Base-by-base conservation (phyloP, 768 basidiomycete genomes). In the Lactifluus rugatus region DNA sequence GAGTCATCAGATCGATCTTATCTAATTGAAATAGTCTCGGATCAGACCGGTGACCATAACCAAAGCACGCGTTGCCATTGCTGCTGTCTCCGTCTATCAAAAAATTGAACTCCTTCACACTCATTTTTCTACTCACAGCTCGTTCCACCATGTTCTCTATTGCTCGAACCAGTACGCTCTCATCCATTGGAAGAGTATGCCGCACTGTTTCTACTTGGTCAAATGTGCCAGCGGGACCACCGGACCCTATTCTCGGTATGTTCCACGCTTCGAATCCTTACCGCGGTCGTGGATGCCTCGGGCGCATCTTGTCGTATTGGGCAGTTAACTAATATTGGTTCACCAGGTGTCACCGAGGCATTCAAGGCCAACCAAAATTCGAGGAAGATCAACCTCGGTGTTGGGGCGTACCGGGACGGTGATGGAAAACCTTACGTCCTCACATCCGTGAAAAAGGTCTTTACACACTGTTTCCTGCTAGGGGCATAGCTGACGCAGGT, bases 351-450 rank as follows among this genome's bases (percentile, higher is more conserved):
- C 49, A 87, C 89, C 28, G 95, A 97, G 69, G 92, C 93, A 28
- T 99, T 93, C 83, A 96, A 94, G 76, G 91, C 92, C 45, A 93
- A 97, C 81, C 85, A 83, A 67, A 84, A 89, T 70, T 77, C 89
- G 17, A 84, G 85, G 64, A 98, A 98, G 73, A 95, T 99, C 69
- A 99, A 98, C 75, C 79, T 99, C 58, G 96, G 96, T 68, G 96
- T 97, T 64, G 96, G 96, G 66, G 90, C 92, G 46, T 97, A 93
- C 78, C 82, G 96, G 60, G 93, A 99, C 66, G 90, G 83, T 63
- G 78, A 86, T 54, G 96, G 96, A 56, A 97, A 96, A 74, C 95
- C 95, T 5, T 98, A 93, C 70, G 84, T 99, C 55, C 77, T 99
- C 56, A 84, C 80, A 47, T 83, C 85, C 44, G 96, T 99, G 37